Base-by-base conservation (phyloP, 306 rosid genomes). In the Astragalus membranaceus region DNA sequence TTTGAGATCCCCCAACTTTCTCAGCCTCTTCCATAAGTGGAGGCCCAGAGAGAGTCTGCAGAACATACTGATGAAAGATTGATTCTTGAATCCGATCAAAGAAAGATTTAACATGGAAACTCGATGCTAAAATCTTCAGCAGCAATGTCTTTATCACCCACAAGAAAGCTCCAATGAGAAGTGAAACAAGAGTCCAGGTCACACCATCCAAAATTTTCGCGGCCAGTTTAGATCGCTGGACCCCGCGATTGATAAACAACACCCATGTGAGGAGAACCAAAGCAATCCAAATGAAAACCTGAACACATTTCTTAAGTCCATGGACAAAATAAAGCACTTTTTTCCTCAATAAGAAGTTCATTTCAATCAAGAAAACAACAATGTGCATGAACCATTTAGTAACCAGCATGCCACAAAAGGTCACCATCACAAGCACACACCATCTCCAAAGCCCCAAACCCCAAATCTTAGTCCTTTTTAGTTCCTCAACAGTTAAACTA, bases 61-160 rank as follows among this genome's bases (percentile, higher is more conserved):
- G 77, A 74, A 94, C 82, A 62, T 88, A 89, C 73, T 94, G 95
- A 66, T 90, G 92, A 76, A 85, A 91, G 37, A 94, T 79, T 2
- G 99, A 81, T 70, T 89, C 99, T 67, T 91, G 97, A 76, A 95
- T 89, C 67, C 99, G 80, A 73, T 95, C 96, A 63, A 95, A 95
- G 78, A 88, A 93, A 41, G 88, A 84, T 20, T 84, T 91, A 42
- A 88, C 93, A 69, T 91, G 97, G 76, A 94, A 94, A 59, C 66
- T 87, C 0, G 96, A 81, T 4, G 97, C 98, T 70, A 90, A 77
- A 50, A 90, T 83, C 80, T 88, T 88, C 7, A 90, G 73, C 80
- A 76, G 59, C 61, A 85, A 42, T 10, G 89, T 87, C 81, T 94
- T 95, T 12, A 85, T 9, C 72, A 95, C 52, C 99, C 95, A 89